These are phyloP conservation scores for Vitis hybrid DNA, from an alignment of 177 flowering plant species.

Conservation along the genomic window DNA sequence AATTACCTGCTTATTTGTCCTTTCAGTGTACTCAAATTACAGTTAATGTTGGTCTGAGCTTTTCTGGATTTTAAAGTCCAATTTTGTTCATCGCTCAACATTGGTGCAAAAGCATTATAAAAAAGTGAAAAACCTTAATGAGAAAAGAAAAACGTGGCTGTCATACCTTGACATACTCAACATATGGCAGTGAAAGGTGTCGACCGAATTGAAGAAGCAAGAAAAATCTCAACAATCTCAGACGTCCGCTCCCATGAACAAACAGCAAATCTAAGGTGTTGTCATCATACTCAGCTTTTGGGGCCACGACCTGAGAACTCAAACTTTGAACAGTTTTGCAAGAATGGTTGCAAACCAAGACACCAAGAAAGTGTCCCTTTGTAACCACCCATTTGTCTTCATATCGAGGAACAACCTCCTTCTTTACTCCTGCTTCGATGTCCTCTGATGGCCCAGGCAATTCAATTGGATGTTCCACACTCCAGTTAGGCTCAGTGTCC, in stretches of 20 bases:
- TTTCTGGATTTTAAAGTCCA: too few relatives aligned
- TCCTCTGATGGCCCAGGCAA: conserved; percentile 72
- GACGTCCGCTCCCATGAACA: conserved; percentile 88
- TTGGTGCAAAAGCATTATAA: background rate
- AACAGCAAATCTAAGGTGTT: conserved; percentile 74
- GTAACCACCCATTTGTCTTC: conserved; percentile 72
- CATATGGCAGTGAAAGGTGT: conserved; percentile 89
- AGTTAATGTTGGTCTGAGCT: too few relatives aligned
- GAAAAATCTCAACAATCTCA: conserved; percentile 78
- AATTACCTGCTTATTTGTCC: too few relatives aligned
- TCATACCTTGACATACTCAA: conserved; percentile 93
- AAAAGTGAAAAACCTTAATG: too few relatives aligned
- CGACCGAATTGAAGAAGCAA: conserved; percentile 78
- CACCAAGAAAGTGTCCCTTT: conserved; percentile 91
- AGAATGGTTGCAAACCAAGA: conserved; percentile 92
- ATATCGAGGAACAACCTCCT: conserved; percentile 38
- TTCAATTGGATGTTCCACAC: conserved; percentile 77
- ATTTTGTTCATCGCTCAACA: too few relatives aligned
- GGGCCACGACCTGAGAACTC: conserved; percentile 95
- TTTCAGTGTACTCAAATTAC: too few relatives aligned
- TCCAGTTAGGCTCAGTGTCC: conserved; percentile 85
- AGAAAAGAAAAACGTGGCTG: background rate
- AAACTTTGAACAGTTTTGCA: conserved; percentile 92
- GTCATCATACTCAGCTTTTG: conserved; percentile 95
- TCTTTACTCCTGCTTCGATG: conserved; percentile 40